Evolutionary conservation across 305 asterid species (phyloP).

Genomic region (Ilex paraguariensis): DNA sequence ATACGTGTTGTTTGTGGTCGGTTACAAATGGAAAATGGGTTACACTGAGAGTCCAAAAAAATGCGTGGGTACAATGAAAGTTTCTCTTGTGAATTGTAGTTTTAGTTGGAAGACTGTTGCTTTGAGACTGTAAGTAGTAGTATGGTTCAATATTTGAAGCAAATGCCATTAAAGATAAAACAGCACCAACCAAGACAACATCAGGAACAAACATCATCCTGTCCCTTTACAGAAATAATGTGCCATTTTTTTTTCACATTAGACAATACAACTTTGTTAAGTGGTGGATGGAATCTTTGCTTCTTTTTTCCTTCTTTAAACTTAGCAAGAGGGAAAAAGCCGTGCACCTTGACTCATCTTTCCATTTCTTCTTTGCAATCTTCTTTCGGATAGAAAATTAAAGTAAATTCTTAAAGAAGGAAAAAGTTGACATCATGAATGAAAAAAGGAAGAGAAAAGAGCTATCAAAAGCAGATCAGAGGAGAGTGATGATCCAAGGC

Average conservation of each 20-base stretch:
- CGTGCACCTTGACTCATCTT: constrained; percentile 1
- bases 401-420: background rate
- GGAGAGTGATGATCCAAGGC: background rate
- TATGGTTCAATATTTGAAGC: too few relatives aligned
- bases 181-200: background rate
- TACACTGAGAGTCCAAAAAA: too few relatives aligned
- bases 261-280: constrained; percentile 12
- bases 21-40: too few relatives aligned
- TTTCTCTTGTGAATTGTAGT: too few relatives aligned
- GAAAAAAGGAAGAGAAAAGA: background rate
- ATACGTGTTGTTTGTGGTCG: too few relatives aligned
- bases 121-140: too few relatives aligned
- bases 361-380: constrained; percentile 1
- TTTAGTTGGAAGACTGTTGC: too few relatives aligned
- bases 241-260: constrained; percentile 16
- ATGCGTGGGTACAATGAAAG: too few relatives aligned
- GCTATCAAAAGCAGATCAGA: background rate
- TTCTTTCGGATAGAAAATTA: constrained; percentile 7
- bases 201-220: background rate
- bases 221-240: constrained; percentile 25
- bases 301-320: constrained; percentile 7
- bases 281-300: constrained; percentile 25
- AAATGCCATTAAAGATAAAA: too few relatives aligned
- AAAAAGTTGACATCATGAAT: background rate
- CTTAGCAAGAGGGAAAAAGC: constrained; percentile 6